Evolutionary conservation across 2,329 filamentous ascomycete genomes (phyloP), one percentile per base, ranked within the genome.

Genomic region (Diaporthe ilicicola): DNA sequence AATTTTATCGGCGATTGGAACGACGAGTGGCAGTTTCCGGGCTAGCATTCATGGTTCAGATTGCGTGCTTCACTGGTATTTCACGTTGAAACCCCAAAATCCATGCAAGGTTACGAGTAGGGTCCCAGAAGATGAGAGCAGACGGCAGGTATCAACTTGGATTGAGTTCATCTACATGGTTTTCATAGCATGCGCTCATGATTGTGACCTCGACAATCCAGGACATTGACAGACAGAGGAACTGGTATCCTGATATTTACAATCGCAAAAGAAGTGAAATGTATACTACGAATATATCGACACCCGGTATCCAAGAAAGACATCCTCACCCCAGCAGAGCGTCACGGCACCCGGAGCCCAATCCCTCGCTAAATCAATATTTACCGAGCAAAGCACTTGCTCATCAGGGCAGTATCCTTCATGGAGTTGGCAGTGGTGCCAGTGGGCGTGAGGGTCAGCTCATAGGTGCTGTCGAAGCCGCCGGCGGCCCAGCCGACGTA

Each of bases 391-490:
- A 67, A 67, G 73, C 84, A 86, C 73, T 83, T 73, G 54, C 79
- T 79, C 81, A 84, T 81, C 37, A 86, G 74, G n/a, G 80, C 72
- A 72, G 81, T 84, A 74, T 86, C 82, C 42, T 79, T 76, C 61
- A 72, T 70, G 15, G 78, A 73, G 22, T 71, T 73, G 42, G 77
- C 78, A 24, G 77, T 76, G 32, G 78, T 76, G 66, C 75, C 76
- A 5, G 72, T 75, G 1, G 78, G 78, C 24, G 76, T 76, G 73
- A 78, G 74, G 54, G 74, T 74, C 29, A 79, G 75, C 48, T 76
- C 72, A 55, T 79, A 79, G 9, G 72, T 72, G 9, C 73, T 54
- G 56, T 70, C 73, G 70, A 79, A 79, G 9, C 68, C 69, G 10
- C 78, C 78, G 8, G 78, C 78, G 0, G 74, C 74, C 78, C 78